phyloP scores from a whole-genome alignment of 1,284 basidiomycete genomes.

The Meripilus lineatus region DNA sequence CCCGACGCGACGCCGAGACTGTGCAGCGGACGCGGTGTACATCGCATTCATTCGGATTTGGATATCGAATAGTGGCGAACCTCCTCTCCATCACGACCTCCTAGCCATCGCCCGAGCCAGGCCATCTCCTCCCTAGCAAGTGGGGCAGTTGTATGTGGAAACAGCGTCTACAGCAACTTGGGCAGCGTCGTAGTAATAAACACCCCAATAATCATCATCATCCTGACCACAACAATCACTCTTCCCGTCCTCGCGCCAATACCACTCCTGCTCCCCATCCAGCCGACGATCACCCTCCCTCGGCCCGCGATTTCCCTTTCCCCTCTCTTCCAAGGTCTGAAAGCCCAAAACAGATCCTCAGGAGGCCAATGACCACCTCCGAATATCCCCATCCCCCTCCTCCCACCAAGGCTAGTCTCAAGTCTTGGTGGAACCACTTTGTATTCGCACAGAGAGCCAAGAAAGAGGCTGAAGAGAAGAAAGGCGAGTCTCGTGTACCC shows the following conservation, averaged over 20 bases:
- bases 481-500: slow-evolving; percentile 25
- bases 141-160: slow-evolving; percentile 16
- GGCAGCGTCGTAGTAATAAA: slow-evolving; percentile 13
- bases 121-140: background rate
- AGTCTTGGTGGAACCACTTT: slow-evolving; percentile 83
- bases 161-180: slow-evolving; percentile 15
- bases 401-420: slow-evolving; percentile 60
- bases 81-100: background rate
- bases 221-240: too few species aligned
- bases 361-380: slow-evolving; percentile 16
- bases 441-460: slow-evolving; percentile 55
- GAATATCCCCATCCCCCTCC: slow-evolving; percentile 20
- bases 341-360: slow-evolving; percentile 7
- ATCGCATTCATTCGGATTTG: too few species aligned
- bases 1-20: background rate
- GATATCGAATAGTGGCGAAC: too few species aligned
- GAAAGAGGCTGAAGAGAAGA: slow-evolving; percentile 41
- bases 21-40: too few species aligned
- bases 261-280: slow-evolving; percentile 5
- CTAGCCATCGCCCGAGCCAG: background rate
- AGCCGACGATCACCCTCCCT: slow-evolving; percentile 4
- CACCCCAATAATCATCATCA: too few species aligned
- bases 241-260: slow-evolving; percentile 13
- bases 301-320: slow-evolving; percentile 4
- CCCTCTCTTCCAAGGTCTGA: background rate